These are phyloP conservation scores for Beauveria brongniartii DNA, from an alignment of 2,329 filamentous ascomycete species.

Conservation along the genomic window DNA sequence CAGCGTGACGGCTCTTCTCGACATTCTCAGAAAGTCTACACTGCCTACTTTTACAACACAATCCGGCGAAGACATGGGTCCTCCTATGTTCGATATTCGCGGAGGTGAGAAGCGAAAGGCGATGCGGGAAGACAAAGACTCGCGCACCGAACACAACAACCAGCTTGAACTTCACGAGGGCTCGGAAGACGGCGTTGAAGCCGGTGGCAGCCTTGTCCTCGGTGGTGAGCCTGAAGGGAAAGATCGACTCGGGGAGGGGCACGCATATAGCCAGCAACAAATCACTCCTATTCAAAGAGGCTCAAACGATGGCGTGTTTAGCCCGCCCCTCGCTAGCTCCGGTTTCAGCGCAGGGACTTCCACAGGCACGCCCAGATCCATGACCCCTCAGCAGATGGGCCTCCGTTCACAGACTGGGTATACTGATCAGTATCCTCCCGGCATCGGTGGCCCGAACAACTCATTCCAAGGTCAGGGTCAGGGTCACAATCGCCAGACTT, in stretches of 20 bases:
- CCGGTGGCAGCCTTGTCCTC: conserved; percentile 75
- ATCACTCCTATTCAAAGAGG: conserved; percentile 63
- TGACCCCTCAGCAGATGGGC: conserved; percentile 73
- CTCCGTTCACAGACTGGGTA: conserved; percentile 57
- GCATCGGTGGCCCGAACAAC: conserved; percentile 39
- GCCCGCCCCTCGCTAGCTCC: conserved; percentile 39
- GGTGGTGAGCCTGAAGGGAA: conserved; percentile 88
- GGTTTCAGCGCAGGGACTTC: conserved; percentile 41
- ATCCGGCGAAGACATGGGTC: conserved; percentile 29
- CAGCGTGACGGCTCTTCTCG: conserved; percentile 29
- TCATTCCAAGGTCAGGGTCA: conserved; percentile 44
- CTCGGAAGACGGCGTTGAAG: conserved; percentile 69
- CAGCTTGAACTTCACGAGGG: conserved; percentile 35
- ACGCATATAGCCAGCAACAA: conserved; percentile 55
- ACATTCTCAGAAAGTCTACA: conserved; percentile 28
- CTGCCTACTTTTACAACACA: conserved; percentile 18
- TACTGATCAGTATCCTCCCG: conserved; percentile 51
- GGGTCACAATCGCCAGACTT: conserved; percentile 74
- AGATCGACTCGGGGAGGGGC: conserved; percentile 44
- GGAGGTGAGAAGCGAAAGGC: conserved; percentile 75
- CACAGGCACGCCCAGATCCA: conserved; percentile 54
- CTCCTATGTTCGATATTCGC: conserved; percentile 73
- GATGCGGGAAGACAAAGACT: conserved; percentile 65
- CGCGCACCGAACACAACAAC: conserved; percentile 42
- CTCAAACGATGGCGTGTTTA: conserved; percentile 45